These are phyloP conservation scores for Fistulifera pelliculosa DNA, from an alignment of 108 stramenopile genomes.

Conservation along the genomic window DNA sequence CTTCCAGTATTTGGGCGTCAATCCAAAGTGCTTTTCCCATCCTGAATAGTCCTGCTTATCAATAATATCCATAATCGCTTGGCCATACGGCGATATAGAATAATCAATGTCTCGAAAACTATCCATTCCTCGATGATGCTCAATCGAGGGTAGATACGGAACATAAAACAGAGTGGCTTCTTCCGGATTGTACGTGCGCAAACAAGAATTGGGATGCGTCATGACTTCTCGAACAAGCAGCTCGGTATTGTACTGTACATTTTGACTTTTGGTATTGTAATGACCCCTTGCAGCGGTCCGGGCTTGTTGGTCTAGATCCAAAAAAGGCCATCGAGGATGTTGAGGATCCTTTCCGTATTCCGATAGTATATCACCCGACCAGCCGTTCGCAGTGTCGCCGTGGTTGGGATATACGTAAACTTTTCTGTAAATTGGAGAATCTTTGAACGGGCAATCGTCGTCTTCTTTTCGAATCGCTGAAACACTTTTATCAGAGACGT, in stretches of 20 bases:
- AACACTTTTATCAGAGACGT: too few relatives aligned
- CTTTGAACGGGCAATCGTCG: conserved; percentile 20
- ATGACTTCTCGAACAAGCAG: conserved; percentile 29
- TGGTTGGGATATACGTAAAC: conserved; percentile 35
- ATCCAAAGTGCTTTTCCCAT: conserved; percentile 28
- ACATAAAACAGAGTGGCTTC: conserved; percentile 32
- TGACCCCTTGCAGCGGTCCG: conserved; percentile 8
- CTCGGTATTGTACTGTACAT: conserved; percentile 22
- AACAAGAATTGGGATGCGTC: conserved; percentile 27
- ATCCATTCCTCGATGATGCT: conserved; percentile 21
- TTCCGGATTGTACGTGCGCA: conserved; percentile 29
- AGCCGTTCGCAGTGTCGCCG: conserved; percentile 19
- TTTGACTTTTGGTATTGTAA: conserved; percentile 17
- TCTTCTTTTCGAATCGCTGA: conserved; percentile 9
- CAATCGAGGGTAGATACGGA: conserved; percentile 30
- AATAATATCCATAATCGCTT: conserved; percentile 25
- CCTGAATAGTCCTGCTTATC: conserved; percentile 6
- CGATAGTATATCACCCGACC: conserved; percentile 26
- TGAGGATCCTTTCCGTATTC: conserved; percentile 4
- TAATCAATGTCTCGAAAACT: background rate
- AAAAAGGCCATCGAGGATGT: conserved; percentile 19
- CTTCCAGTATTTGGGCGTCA: conserved; percentile 31
- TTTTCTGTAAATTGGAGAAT: conserved; percentile 29
- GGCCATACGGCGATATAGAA: conserved; percentile 19
- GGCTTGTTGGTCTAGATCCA: conserved; percentile 17